Conservation (phyloP, 2,329 filamentous ascomycete species). For the Furcasterigmium furcatum region DNA sequence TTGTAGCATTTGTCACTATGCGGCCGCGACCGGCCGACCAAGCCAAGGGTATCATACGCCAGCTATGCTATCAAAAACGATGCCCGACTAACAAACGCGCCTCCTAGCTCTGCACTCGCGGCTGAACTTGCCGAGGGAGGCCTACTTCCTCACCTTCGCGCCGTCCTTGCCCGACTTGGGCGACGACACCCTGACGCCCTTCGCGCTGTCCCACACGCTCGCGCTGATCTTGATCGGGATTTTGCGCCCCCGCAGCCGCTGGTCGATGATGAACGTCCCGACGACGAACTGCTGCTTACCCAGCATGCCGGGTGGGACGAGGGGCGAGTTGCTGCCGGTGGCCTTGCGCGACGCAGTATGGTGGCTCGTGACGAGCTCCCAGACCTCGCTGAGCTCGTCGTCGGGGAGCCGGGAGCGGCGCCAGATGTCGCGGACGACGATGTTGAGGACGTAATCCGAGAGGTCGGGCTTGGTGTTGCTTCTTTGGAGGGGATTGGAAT, state of each 20-base stretch:
- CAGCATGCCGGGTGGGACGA: constrained; percentile 43
- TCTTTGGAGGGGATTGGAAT: too few species aligned
- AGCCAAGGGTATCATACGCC: not conserved
- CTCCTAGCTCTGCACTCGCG: too few species aligned
- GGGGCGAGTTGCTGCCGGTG: constrained; percentile 31
- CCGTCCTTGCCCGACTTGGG: constrained; percentile 20
- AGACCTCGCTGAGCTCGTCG: constrained; percentile 71
- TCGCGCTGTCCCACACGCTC: constrained; percentile 73
- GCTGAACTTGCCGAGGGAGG: too few species aligned
- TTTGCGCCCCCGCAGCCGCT: constrained; percentile 76
- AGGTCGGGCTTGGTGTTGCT: too few species aligned
- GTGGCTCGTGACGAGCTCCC: constrained; percentile 59
- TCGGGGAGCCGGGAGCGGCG: constrained; percentile 62
- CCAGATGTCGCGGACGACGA: constrained; percentile 77
- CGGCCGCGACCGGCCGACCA: too few species aligned
- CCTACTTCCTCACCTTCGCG: constrained; percentile 1
- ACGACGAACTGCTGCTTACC: constrained; percentile 74
- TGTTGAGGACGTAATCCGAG: constrained; percentile 57
- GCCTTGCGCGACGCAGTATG: constrained; percentile 29
- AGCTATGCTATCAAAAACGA: not conserved
- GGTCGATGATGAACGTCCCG: constrained; percentile 79
- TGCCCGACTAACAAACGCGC: too few species aligned
- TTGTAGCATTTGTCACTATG: too few species aligned
- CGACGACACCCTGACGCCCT: constrained; percentile 36
- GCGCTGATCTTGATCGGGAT: constrained; percentile 67